These are phyloP conservation scores for Scytalidium lignicola DNA, from an alignment of 2,329 filamentous ascomycete genomes.

Conservation along the genomic window DNA sequence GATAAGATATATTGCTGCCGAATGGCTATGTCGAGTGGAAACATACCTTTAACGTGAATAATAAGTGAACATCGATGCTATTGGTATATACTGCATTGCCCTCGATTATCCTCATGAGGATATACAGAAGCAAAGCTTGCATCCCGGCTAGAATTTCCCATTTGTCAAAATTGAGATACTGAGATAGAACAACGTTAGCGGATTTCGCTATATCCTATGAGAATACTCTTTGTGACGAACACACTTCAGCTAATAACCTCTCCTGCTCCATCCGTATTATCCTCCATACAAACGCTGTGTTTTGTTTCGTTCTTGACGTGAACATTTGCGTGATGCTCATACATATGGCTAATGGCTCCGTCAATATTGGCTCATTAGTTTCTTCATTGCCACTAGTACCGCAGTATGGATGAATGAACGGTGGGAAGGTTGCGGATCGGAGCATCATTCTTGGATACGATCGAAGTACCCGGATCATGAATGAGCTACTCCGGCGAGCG, in stretches of 20 bases:
- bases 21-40: neutral
- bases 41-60: neutral
- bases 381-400: neutral
- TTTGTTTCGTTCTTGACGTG: constrained; percentile 10
- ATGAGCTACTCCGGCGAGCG: constrained; percentile 9
- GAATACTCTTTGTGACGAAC: too few relatives aligned
- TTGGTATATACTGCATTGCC: neutral
- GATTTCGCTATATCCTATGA: neutral
- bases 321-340: constrained; percentile 9
- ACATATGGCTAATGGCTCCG: constrained; percentile 10
- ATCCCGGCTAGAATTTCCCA: constrained; percentile 3
- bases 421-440: constrained; percentile 3
- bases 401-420: constrained; percentile 14
- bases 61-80: neutral
- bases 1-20: neutral
- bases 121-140: constrained; percentile 1
- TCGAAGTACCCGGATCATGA: constrained; percentile 9
- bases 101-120: constrained; percentile 2
- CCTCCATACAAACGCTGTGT: constrained; percentile 12
- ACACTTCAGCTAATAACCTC: constrained; percentile 11
- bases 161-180: neutral
- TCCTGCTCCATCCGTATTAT: constrained; percentile 14
- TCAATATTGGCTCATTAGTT: neutral
- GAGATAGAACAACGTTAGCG: neutral
- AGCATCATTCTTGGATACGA: constrained; percentile 18